Evolutionary conservation across 2,329 filamentous ascomycete genomes (phyloP), one percentile per base, ranked within the genome.

Genomic region (Fusarium clavum): DNA sequence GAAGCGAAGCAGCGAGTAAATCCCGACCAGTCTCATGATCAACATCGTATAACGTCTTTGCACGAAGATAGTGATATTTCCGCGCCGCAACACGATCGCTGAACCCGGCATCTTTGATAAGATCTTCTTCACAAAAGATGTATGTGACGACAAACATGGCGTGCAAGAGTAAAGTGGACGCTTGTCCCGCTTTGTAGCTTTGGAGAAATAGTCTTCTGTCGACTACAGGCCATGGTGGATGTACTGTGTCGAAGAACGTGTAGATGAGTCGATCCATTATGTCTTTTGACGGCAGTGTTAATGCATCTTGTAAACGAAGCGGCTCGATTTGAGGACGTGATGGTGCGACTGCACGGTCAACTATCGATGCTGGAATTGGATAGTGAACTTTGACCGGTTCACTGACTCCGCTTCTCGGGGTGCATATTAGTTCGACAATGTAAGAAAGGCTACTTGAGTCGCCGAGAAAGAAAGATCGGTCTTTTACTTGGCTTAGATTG

Each of bases 361-460:
- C 58, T 34, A 72, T 64, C 0, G 70, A 70, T 14, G 70, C 66
- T 6, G 69, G 70, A 7, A 71, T 71, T 3, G 69, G 69, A 41
- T 71, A 70, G 18, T 72, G 69, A 0, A 71, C 69, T 6, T 72
- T 72, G n/a, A 72, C 46, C 1, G 70, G 70, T n/a, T 68, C 67
- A 9, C 67, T 67, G 7, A 55, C 49, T 8, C 70, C 70, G 2
- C 67, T 16, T 16, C 55, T 65, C 3, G 63, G 66, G 9, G 57
- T 60, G 3, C 63, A 70, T 6, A 71, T 72, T n/a, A 72, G 61
- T 8, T 72, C 69, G 8, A 72, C 48, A n/a, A 70, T 72, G 34
- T 70, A 71, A 11, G 67, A 72, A 8, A 72, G 32, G 16, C 62
- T 71, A 22, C 53, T 70, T 8, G 67, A 67, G 20, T 68, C 70